Percentiles rank a stretch among this genome's conserved stretches.
These are phyloP conservation scores for Coemansia sp. DNA, from an alignment of 192 early-diverging fungal species.

Conservation along the genomic window DNA sequence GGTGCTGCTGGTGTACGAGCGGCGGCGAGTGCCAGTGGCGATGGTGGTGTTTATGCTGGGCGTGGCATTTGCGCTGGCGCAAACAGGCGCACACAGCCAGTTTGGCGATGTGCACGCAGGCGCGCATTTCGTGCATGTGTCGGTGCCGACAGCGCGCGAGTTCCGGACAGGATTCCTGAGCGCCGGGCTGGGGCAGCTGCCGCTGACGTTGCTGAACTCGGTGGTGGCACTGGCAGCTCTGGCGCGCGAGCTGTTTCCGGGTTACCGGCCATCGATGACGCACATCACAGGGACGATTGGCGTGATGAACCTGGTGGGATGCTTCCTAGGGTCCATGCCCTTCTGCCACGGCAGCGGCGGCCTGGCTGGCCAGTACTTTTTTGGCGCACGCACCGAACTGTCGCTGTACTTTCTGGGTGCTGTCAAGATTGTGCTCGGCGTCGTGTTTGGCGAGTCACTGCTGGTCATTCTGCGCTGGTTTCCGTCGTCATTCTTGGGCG, in stretches of 20 bases:
- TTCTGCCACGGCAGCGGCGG: conserved; percentile 85
- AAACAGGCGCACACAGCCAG: conserved; percentile 51
- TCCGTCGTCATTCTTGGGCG: conserved; percentile 76
- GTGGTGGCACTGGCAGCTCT: conserved; percentile 75
- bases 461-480: conserved; percentile 68
- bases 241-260: conserved; percentile 81
- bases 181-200: conserved; percentile 84
- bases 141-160: conserved; percentile 63
- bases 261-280: conserved; percentile 50
- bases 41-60: conserved; percentile 73
- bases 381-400: conserved; percentile 82
- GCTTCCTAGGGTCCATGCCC: conserved; percentile 78
- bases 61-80: conserved; percentile 64
- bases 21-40: conserved; percentile 65
- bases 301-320: conserved; percentile 75
- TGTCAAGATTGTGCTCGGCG: conserved; percentile 73
- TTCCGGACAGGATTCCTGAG: conserved; percentile 73
- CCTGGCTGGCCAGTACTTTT: conserved; percentile 92
- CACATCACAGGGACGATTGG: conserved; percentile 67
- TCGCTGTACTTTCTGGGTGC: conserved; percentile 76
- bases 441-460: conserved; percentile 83
- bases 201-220: conserved; percentile 84
- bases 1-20: conserved; percentile 67
- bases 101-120: conserved; percentile 48
- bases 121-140: conserved; percentile 60